These are phyloP conservation scores for Monosporascus sp. DNA, from an alignment of 2,329 filamentous ascomycete genomes.

Conservation along the genomic window DNA sequence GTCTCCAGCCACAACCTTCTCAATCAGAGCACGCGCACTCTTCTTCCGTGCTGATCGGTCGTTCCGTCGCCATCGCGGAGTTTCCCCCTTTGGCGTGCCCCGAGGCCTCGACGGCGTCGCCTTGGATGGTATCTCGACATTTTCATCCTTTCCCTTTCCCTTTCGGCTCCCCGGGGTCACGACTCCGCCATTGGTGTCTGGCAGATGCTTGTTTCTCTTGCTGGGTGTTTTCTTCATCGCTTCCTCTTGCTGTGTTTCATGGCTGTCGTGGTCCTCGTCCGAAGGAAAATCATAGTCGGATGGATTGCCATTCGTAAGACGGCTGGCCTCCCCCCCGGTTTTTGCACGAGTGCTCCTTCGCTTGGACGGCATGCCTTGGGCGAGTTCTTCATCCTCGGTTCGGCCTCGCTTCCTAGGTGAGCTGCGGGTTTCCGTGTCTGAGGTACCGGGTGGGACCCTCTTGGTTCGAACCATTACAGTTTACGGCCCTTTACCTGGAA, in stretches of 20 bases:
- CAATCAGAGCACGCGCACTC: constrained; percentile 71
- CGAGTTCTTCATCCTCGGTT: constrained; percentile 10
- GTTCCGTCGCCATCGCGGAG: constrained; percentile 61
- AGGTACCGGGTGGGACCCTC: constrained; percentile 11
- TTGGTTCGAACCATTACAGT: constrained; percentile 20
- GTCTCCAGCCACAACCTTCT: constrained; percentile 59
- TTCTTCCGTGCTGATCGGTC: constrained; percentile 85
- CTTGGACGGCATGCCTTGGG: constrained; percentile 13
- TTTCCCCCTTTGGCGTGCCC: constrained; percentile 34
- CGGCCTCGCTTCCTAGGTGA: constrained; percentile 18
- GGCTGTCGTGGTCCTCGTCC: constrained; percentile 13
- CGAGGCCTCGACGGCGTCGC: constrained; percentile 1
- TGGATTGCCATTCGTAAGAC: constrained; percentile 2
- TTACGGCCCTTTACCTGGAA: not conserved
- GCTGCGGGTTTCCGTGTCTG: constrained; percentile 5
- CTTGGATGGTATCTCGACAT: constrained; percentile 19
- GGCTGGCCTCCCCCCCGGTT: constrained; percentile 1
- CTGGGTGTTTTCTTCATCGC: constrained; percentile 15
- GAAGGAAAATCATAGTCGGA: constrained; percentile 25
- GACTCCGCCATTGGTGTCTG: constrained; percentile 4
- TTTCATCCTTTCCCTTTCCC: constrained; percentile 6
- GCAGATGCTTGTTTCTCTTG: constrained; percentile 9
- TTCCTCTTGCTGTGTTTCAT: not conserved
- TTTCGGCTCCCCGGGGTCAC: constrained; percentile 17
- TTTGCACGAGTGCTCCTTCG: constrained; percentile 7